phyloP scores from a whole-genome alignment of 306 rosid species.

The Canavalia ensiformis region DNA sequence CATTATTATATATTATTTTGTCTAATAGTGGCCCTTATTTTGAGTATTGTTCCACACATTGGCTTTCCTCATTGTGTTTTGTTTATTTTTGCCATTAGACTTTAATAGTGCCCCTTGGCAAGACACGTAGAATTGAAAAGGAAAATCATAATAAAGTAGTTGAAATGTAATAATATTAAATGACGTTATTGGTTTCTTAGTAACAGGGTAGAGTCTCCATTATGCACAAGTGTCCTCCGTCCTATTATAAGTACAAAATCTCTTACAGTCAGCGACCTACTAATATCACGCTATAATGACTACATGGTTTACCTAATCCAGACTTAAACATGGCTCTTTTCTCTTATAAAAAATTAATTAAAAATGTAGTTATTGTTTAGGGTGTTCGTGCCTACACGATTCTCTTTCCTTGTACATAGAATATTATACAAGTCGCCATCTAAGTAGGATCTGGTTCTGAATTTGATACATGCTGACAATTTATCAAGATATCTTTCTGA shows the following conservation, averaged over 20 bases:
- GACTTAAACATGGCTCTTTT: slow-evolving; percentile 22
- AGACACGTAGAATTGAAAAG: slow-evolving; percentile 1
- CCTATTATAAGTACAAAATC: not conserved
- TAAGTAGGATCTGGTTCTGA: not conserved
- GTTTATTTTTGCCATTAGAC: not conserved
- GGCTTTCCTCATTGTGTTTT: slow-evolving; percentile 20
- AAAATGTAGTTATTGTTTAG: not conserved
- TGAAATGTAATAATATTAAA: slow-evolving; percentile 20
- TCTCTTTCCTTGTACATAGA: not conserved
- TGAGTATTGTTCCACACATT: not conserved
- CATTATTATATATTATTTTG: not conserved
- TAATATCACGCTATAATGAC: slow-evolving; percentile 5
- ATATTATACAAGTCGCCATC: not conserved
- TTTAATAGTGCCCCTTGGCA: slow-evolving; percentile 5
- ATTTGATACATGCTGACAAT: not conserved
- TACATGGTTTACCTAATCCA: slow-evolving; percentile 23
- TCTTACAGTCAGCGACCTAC: slow-evolving; percentile 34
- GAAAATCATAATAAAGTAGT: not conserved
- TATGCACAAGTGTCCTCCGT: slow-evolving; percentile 12
- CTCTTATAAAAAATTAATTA: not conserved
- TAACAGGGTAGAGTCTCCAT: not conserved
- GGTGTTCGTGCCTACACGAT: not conserved
- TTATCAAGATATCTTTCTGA: not conserved
- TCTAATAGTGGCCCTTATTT: slow-evolving; percentile 23
- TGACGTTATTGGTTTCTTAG: slow-evolving; percentile 13